Evolutionary conservation across 2,329 filamentous ascomycete species (phyloP), one percentile per base, ranked within the genome.

Genomic region (Aaosphaeria arxii): DNA sequence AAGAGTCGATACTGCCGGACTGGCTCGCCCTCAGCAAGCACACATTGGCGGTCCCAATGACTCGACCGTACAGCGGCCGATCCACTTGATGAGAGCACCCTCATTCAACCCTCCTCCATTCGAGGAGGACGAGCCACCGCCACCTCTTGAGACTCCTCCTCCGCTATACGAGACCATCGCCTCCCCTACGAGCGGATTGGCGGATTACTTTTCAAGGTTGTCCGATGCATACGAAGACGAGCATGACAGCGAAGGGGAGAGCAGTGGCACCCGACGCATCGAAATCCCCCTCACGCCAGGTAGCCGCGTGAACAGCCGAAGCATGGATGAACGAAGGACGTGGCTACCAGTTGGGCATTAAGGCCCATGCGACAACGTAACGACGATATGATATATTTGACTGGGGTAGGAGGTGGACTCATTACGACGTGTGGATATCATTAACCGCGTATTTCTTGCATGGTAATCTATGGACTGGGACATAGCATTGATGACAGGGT

Each of bases 41-140:
- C 71, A 75, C 54, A 66, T 73, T 43, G 64, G 66, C 32, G 77
- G 78, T 49, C 72, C 74, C 4, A 74, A 70, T 43, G 69, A 76
- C 29, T 67, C 74, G 45, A 62, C 72, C 44, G 71, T 78, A 6
- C 74, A 81, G 33, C 81, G 90, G 5, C 91, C 91, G 0, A 95
- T 96, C 45, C 91, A 96, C 67, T 79, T 96, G 2, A 72, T 95
- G 31, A 85, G 91, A 28, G 81, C 84, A 5, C 91, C 91, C 0
- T 95, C 89, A 0, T 95, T 91, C 72, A 91, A 91, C 50, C 91
- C 91, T 2, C 91, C 91, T 0, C 83, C 89, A 0, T 96, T 95
- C 62, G 86, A 94, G 52, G 89, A 89, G 5, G 87, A 95, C 45
- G 79, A 84, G 5, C 85, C 88, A 0, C 88, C 89, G 4, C 87